phyloP scores from a whole-genome alignment of 2,329 filamentous ascomycete genomes.

The Fusarium praegraminearum region DNA sequence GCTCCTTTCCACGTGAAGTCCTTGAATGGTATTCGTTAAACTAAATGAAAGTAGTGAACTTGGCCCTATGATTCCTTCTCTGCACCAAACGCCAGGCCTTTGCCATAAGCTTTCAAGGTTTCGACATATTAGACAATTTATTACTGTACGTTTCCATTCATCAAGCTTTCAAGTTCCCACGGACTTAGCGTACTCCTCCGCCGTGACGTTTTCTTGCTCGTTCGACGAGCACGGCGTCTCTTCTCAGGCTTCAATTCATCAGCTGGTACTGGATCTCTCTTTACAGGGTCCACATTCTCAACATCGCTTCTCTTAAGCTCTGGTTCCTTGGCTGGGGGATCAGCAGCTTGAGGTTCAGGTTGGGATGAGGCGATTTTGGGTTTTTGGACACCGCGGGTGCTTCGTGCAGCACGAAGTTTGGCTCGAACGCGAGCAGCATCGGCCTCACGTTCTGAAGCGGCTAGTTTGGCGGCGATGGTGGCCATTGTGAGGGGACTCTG shows the following conservation, averaged over 20 bases:
- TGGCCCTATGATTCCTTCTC: constrained; percentile 14
- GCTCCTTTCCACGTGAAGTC: background rate
- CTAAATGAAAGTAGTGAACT: constrained; percentile 1
- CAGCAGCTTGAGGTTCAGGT: constrained; percentile 28
- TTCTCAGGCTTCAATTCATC: constrained; percentile 51
- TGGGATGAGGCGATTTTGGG: constrained; percentile 44
- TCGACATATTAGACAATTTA: constrained; percentile 33
- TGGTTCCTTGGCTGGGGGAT: constrained; percentile 9
- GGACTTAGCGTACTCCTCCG: constrained; percentile 80
- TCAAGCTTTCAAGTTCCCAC: constrained; percentile 77
- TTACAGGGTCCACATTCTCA: constrained; percentile 53
- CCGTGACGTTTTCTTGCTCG: constrained; percentile 68
- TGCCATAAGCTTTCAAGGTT: constrained; percentile 37
- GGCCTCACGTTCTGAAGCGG: constrained; percentile 72
- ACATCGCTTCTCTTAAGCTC: constrained; percentile 17
- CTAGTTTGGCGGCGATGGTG: constrained; percentile 72
- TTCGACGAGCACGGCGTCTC: constrained; percentile 65
- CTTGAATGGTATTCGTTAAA: background rate
- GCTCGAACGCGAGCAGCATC: constrained; percentile 72
- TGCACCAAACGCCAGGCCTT: constrained; percentile 44
- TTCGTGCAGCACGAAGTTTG: constrained; percentile 68
- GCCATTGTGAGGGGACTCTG: constrained; percentile 72
- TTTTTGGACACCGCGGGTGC: constrained; percentile 51
- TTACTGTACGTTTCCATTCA: constrained; percentile 62
- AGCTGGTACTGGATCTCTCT: constrained; percentile 47